phyloP scores from a whole-genome alignment of 129 eudicot genomes.

The Apium graveolens region DNA sequence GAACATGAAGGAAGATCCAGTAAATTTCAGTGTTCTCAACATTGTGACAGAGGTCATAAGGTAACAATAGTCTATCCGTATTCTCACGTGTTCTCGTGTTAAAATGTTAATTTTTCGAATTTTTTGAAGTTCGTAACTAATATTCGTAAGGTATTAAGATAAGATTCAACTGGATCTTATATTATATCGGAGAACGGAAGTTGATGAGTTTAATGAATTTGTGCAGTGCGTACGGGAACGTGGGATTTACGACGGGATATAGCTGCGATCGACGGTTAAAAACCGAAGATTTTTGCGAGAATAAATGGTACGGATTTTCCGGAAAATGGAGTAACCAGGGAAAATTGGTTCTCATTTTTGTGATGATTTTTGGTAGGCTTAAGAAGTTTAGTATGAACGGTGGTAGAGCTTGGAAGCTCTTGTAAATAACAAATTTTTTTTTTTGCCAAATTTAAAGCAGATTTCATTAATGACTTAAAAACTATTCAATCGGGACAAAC shows the following conservation, averaged over 20 bases:
- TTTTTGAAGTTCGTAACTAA: too few species aligned
- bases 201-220: not conserved
- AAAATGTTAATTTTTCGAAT: too few species aligned
- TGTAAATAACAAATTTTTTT: too few species aligned
- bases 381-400: slow-evolving; percentile 74
- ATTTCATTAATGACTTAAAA: too few species aligned
- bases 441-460: too few species aligned
- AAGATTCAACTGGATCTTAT: too few species aligned
- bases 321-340: slow-evolving; percentile 80
- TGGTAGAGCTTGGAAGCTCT: slow-evolving; percentile 75
- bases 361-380: slow-evolving; percentile 86
- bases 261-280: slow-evolving; percentile 49
- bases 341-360: slow-evolving; percentile 51
- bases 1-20: slow-evolving; percentile 63
- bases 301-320: slow-evolving; percentile 66
- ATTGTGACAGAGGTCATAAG: slow-evolving; percentile 72
- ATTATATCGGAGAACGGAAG: not conserved
- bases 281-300: slow-evolving; percentile 35
- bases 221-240: slow-evolving; percentile 79
- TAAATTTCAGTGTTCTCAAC: slow-evolving; percentile 67
- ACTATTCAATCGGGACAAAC: too few species aligned
- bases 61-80: slow-evolving; percentile 14
- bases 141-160: too few species aligned
- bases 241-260: slow-evolving; percentile 80
- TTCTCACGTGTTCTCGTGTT: not conserved